Evolutionary conservation across 345 rosid species (phyloP), one percentile per base, ranked within the genome.

Genomic region (Murraya paniculata): DNA sequence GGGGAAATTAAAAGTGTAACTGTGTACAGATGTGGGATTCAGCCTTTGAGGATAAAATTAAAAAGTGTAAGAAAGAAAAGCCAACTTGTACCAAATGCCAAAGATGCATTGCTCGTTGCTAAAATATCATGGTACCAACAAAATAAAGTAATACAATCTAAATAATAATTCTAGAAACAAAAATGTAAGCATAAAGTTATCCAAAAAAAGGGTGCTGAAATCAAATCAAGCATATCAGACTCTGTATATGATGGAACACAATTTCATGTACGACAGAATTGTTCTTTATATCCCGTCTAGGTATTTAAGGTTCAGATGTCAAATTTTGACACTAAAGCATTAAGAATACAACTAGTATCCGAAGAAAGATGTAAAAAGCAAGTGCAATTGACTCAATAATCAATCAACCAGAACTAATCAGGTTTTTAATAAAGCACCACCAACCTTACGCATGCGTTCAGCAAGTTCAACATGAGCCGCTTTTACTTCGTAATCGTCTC

Each of bases 381-480:
- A 67, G 41, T 58, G 33, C 64, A 70, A 53, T 21, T 53, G 39
- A 69, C 5, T 53, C 22, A 18, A 18, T 8, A 7, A 18, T 73
- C 48, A 36, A 65, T 25, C 33, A 30, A 50, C 64, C 62, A 71
- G 27, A 64, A 27, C 48, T 56, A 74, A 71, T 28, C 38, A 71
- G 41, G 39, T 41, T 24, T 11, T 36, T 27, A 68, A 45, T 58
- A 64, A 75, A 80, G 74, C 58, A 82, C 14, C 31, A 85, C 82
- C 27, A 78, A 96, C 98, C 98, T 92, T 96, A 81, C 98, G 97
- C 98, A 96, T 96, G 77, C 99, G 97, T 80, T 96, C 98, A 74
- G 98, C 99, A 79, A 96, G 97, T 84, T 94, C 93, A 76, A 90
- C 99, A 81, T 96, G 98, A 82, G 98, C 99, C 76, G 97, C 79